Evolutionary conservation across 2,329 filamentous ascomycete genomes (phyloP).

Genomic region (Nigrograna mackinnonii): DNA sequence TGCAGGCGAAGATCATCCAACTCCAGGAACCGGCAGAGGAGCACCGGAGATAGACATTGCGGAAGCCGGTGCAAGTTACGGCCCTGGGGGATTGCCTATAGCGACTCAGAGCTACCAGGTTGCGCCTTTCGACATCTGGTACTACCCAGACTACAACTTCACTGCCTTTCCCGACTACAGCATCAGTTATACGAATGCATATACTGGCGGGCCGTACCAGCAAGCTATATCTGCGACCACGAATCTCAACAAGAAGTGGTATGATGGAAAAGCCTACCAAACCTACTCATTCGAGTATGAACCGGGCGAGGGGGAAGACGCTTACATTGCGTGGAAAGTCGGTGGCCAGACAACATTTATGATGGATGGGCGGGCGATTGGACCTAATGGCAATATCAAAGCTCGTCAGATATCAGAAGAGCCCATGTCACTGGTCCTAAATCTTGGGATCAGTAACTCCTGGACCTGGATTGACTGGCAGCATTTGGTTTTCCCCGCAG

Average conservation of each 20-base stretch:
- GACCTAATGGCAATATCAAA: slow-evolving; percentile 57
- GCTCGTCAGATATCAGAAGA: slow-evolving; percentile 55
- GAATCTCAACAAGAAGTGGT: slow-evolving; percentile 60
- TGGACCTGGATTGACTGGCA: slow-evolving; percentile 54
- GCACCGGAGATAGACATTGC: slow-evolving; percentile 55
- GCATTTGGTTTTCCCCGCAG: slow-evolving; percentile 52
- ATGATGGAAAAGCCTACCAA: slow-evolving; percentile 57
- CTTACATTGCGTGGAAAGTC: slow-evolving; percentile 57
- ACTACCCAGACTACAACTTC: slow-evolving; percentile 57
- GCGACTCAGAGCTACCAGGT: slow-evolving; percentile 55
- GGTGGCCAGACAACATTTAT: slow-evolving; percentile 55
- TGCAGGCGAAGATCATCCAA: slow-evolving; percentile 50
- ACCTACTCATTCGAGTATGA: slow-evolving; percentile 60
- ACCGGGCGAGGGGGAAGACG: slow-evolving; percentile 50
- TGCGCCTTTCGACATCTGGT: slow-evolving; percentile 55
- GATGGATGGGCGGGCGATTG: slow-evolving; percentile 56
- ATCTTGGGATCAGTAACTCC: slow-evolving; percentile 55
- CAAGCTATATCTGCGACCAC: slow-evolving; percentile 61
- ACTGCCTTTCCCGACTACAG: slow-evolving; percentile 55
- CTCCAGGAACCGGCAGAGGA: slow-evolving; percentile 50
- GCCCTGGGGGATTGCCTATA: slow-evolving; percentile 44
- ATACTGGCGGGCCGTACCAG: slow-evolving; percentile 58
- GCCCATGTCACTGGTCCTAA: slow-evolving; percentile 58
- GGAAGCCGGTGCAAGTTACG: slow-evolving; percentile 49
- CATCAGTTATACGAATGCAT: slow-evolving; percentile 54